Percentiles rank a stretch among this genome's conserved stretches.
phyloP scores from a whole-genome alignment of 2,329 filamentous ascomycete species.

The Geosmithia flava region DNA sequence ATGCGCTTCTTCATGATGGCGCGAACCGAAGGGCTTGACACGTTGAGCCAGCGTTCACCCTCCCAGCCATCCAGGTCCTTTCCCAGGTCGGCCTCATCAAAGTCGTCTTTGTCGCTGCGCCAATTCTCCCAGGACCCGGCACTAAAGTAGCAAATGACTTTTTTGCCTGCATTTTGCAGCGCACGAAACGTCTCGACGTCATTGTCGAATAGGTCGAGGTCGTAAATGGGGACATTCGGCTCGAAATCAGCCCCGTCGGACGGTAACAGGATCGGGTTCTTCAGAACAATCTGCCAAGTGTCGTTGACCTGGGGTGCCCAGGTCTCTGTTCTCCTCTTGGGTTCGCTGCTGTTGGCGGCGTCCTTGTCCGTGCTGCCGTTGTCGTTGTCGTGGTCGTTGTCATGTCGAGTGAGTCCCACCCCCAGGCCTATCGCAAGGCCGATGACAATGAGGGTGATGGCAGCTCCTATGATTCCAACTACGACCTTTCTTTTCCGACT shows the following conservation, averaged over 20 bases:
- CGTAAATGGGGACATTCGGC: conserved; percentile 36
- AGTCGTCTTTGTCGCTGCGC: conserved; percentile 44
- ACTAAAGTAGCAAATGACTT: conserved; percentile 65
- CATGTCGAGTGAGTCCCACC: conserved; percentile 33
- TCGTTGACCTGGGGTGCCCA: conserved; percentile 42
- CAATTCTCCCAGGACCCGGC: conserved; percentile 56
- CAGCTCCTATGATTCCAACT: conserved; percentile 6
- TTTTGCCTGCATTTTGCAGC: conserved; percentile 42
- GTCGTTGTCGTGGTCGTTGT: conserved; percentile 8
- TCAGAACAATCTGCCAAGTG: conserved; percentile 52
- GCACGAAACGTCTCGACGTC: conserved; percentile 29
- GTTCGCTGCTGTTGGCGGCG: conserved; percentile 1
- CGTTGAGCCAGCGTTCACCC: conserved; percentile 54
- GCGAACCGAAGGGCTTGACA: conserved; percentile 44
- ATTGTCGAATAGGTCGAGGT: conserved; percentile 45
- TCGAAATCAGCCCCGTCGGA: conserved; percentile 20
- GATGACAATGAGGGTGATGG: conserved; percentile 16
- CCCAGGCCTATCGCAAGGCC: conserved; percentile 42
- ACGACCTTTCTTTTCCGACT: not conserved
- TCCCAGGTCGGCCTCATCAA: conserved; percentile 43
- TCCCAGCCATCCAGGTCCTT: conserved; percentile 49
- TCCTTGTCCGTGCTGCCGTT: conserved; percentile 1
- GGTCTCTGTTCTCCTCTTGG: not conserved
- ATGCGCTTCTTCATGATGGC: conserved; percentile 52
- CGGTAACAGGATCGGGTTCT: conserved; percentile 25